Base-by-base conservation (phyloP, 345 rosid species). In the Gynandropsis gynandra region DNA sequence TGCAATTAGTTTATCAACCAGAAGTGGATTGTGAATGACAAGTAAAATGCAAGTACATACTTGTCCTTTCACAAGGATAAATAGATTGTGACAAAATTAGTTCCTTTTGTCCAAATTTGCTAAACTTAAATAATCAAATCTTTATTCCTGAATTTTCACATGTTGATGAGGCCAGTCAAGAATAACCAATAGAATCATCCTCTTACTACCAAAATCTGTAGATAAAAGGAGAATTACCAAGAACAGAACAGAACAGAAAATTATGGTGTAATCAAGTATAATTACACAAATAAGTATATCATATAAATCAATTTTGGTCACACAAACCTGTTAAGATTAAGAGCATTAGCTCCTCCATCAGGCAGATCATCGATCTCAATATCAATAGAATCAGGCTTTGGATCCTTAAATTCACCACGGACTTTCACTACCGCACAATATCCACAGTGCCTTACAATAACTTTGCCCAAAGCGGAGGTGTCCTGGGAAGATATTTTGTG, bases 331-430 rank as follows among this genome's bases (percentile, higher is more conserved):
- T 90, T 87, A 59, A 82, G 76, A 59, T 84, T 90, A 54, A 90
- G 80, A 62, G 96, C 68, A 57, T 82, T 84, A 42, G 89, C 88
- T 32, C 98, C 98, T 58, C 98, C 96, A 65, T 90, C 92, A 9
- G 80, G 92, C 68, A 81, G 96, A 64, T 87, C 95, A 67, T 80
- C 80, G 13, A 87, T 73, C 59, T 78, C 79, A 46, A 82, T 71
- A 54, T 87, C 92, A 65, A 64, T 75, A 34, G 80, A 54, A 57
- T 67, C 63, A 59, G 65, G 34, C 39, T 20, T 58, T 47, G 68
- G 76, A 52, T 67, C 74, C 83, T 72, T 71, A 58, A 63, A 71
- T 63, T 77, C 71, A 15, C 70, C 73, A 42, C 66, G 64, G 56
- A 82, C 95, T 72, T 76, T 76, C 47, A 82, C 87, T 59, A 76